These are phyloP conservation scores for Myxozyma kluyveri DNA, from an alignment of 805 yeast species.

Conservation along the genomic window DNA sequence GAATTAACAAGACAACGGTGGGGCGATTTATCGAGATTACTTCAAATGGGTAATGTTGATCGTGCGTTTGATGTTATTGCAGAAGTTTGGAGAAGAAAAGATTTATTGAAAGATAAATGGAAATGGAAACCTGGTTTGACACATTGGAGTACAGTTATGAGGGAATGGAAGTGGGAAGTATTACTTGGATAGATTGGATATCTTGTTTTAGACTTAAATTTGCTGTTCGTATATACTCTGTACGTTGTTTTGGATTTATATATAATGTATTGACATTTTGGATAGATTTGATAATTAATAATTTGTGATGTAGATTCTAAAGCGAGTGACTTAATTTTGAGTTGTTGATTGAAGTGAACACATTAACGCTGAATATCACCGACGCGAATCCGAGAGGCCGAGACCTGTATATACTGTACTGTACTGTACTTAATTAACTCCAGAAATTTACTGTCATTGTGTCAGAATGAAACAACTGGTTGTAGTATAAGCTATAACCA, in stretches of 20 bases:
- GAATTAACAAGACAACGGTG: constrained; percentile 61
- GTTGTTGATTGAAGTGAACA: no score
- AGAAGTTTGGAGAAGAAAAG: constrained; percentile 62
- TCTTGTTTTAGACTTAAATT: neutral
- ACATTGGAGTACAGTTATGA: constrained; percentile 70
- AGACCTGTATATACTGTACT: no score
- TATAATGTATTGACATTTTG: neutral
- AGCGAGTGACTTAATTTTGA: no score
- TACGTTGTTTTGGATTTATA: neutral
- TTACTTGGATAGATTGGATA: constrained; percentile 45
- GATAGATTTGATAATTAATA: neutral
- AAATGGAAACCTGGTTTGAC: constrained; percentile 21
- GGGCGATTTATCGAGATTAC: constrained; percentile 50
- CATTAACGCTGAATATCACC: no score
- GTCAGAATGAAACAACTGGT: no score
- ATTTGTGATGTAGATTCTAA: neutral
- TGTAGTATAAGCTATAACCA: no score
- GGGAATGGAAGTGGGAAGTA: constrained; percentile 76
- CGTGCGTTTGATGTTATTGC: constrained; percentile 65
- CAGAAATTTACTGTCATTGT: no score
- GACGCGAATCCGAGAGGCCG: no score
- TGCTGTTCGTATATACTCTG: neutral
- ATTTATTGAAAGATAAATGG: constrained; percentile 22
- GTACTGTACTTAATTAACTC: no score
- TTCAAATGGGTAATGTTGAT: constrained; percentile 68